phyloP scores from a whole-genome alignment of 176 grass and related monocot genomes.

The Coix lacrymajobi region DNA sequence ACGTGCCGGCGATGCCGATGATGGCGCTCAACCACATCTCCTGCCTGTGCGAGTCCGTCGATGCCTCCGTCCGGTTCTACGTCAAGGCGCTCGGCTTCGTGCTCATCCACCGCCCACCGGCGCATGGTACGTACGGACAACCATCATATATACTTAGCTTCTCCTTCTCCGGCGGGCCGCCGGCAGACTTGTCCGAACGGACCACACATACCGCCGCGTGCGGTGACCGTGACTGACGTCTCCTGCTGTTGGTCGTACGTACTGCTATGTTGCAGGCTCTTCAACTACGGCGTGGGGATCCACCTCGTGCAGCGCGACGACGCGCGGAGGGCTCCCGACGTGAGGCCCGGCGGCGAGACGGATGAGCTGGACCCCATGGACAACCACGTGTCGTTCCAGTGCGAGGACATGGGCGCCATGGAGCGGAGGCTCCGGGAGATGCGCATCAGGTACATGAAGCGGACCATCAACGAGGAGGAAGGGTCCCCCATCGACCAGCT shows the following conservation, averaged over 20 bases:
- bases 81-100: conserved; percentile 65
- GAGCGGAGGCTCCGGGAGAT: conserved; percentile 56
- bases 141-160: neutral
- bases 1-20: conserved; percentile 43
- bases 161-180: too few relatives aligned
- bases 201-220: too few relatives aligned
- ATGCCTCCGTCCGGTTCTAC: conserved; percentile 59
- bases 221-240: neutral
- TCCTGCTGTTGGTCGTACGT: neutral
- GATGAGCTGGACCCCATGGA: conserved; percentile 57
- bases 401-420: conserved; percentile 57
- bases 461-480: conserved; percentile 74
- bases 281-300: conserved; percentile 77
- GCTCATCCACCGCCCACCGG: conserved; percentile 59
- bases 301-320: conserved; percentile 58
- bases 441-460: conserved; percentile 47
- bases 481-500: conserved; percentile 62
- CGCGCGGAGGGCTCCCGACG: conserved; percentile 28
- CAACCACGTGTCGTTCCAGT: conserved; percentile 81
- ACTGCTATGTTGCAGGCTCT: conserved; percentile 28
- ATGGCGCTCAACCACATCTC: conserved; percentile 83
- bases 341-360: neutral
- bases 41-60: conserved; percentile 58
- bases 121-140: conserved; percentile 44
- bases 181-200: neutral